phyloP scores from a whole-genome alignment of 352 stramenopile species.

The Phytophthora hibernalis region DNA sequence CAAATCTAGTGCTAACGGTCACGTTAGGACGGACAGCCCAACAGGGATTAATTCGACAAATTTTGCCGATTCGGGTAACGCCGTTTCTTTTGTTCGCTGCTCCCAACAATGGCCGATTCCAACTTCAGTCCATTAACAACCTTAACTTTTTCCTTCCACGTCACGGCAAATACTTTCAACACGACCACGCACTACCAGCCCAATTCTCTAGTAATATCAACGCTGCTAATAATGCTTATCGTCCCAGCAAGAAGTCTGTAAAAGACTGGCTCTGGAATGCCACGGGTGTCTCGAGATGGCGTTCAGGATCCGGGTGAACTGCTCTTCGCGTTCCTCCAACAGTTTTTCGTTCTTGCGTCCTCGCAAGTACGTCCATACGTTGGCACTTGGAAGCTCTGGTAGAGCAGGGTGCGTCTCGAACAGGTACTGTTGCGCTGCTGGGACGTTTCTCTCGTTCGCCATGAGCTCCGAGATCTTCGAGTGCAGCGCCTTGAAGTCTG shows the following conservation, averaged over 20 bases:
- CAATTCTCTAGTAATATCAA: too few species aligned
- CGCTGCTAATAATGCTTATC: not conserved
- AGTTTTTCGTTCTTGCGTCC: slow-evolving; percentile 50
- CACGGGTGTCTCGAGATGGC: slow-evolving; percentile 60
- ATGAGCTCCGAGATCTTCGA: slow-evolving; percentile 56
- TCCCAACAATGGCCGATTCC: too few species aligned
- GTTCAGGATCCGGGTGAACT: slow-evolving; percentile 73
- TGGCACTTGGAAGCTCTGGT: slow-evolving; percentile 54
- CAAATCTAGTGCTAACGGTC: too few species aligned
- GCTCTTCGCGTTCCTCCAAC: slow-evolving; percentile 56
- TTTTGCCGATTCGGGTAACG: too few species aligned
- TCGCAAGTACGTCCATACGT: slow-evolving; percentile 44
- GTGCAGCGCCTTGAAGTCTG: slow-evolving; percentile 76
- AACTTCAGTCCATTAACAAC: too few species aligned
- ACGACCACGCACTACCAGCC: too few species aligned
- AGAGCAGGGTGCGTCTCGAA: slow-evolving; percentile 66
- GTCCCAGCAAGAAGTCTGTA: slow-evolving; percentile 48
- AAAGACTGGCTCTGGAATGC: slow-evolving; percentile 49
- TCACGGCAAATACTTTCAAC: too few species aligned
- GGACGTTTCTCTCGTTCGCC: slow-evolving; percentile 56
- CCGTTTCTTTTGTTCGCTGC: too few species aligned
- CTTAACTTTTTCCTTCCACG: too few species aligned
- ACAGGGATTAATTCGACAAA: too few species aligned
- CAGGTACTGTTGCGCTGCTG: slow-evolving; percentile 41
- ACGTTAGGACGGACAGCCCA: too few species aligned